Evolutionary conservation across 331 rosid genomes (phyloP), one percentile per base, ranked within the genome.

Genomic region (Quercus tomentella): DNA sequence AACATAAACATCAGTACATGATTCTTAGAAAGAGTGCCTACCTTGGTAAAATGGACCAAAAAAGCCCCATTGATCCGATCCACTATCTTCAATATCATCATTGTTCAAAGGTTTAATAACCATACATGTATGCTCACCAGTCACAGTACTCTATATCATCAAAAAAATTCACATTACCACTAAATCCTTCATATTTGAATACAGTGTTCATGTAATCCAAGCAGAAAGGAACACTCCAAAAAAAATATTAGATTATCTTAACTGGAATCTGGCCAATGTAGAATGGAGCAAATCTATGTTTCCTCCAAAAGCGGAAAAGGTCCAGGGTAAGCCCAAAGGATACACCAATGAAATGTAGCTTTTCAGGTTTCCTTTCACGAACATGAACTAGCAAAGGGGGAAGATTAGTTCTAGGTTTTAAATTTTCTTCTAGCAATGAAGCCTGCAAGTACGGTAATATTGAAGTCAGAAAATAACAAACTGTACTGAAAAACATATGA

Each of bases 61-160:
- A 87, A 91, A 91, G 25, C 97, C 94, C 85, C 77, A 86, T 43
- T 84, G 77, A 81, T 83, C 87, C 58, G 92, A 89, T 80, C 81
- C 92, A 79, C 82, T 82, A 72, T 78, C 88, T 82, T 93, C 99
- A 87, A 93, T 84, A 58, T 95, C 97, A 82, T 96, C 98, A 81
- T 92, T 96, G 86, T 82, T 90, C 82, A 96, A 83, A 73, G 99
- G 89, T 77, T 91, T 96, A 77, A 96, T 70, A 85, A 91, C 80
- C 98, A 93, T 96, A 78, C 99, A 93, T 1, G 99, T 81, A 84
- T 96, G 97, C 90, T 96, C 98, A 67, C 99, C 98, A 2, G 98
- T 96, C 79, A 91, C 92, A 76, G 86, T 16, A 86, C 89, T 96
- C 98, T 96, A 68, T 78, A 84, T 56, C 80, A 57, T 70, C 35